These are phyloP conservation scores for Penicillium crustosum DNA, from an alignment of 2,329 filamentous ascomycete genomes.

Conservation along the genomic window DNA sequence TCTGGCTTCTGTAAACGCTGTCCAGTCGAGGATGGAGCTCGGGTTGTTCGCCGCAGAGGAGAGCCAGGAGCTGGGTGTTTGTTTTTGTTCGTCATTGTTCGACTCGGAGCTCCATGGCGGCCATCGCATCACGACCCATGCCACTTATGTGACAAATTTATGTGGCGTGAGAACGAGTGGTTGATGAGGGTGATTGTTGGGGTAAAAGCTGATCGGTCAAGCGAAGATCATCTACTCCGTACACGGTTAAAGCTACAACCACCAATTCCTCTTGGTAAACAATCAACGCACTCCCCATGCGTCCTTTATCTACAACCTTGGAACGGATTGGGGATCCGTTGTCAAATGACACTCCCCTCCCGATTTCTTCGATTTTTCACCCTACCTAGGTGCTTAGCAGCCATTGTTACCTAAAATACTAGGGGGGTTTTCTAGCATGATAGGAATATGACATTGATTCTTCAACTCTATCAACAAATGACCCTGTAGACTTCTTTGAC, in stretches of 20 bases:
- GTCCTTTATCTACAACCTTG: neutral
- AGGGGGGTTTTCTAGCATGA: too few relatives aligned
- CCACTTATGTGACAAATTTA: slow-evolving; percentile 16
- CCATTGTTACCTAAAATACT: too few relatives aligned
- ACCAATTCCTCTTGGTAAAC: neutral
- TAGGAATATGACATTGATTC: too few relatives aligned
- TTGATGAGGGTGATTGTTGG: slow-evolving; percentile 14
- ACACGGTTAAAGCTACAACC: neutral
- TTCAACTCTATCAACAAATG: too few relatives aligned
- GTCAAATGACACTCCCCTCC: too few relatives aligned
- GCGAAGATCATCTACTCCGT: slow-evolving; percentile 1
- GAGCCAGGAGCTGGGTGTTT: slow-evolving; percentile 13
- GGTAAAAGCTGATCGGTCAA: slow-evolving; percentile 2
- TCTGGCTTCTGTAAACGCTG: slow-evolving; percentile 37
- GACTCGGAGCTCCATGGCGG: slow-evolving; percentile 47
- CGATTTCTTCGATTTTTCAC: too few relatives aligned
- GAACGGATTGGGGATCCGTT: neutral
- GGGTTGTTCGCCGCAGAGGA: slow-evolving; percentile 34
- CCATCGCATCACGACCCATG: slow-evolving; percentile 50
- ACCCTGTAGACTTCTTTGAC: too few relatives aligned
- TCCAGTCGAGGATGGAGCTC: slow-evolving; percentile 46
- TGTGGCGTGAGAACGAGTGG: neutral
- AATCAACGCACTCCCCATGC: too few relatives aligned
- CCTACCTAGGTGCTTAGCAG: neutral
- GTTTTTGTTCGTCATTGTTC: slow-evolving; percentile 23